These are phyloP conservation scores for Eleusine indica DNA, from an alignment of 176 grass and related monocot species.

Conservation along the genomic window DNA sequence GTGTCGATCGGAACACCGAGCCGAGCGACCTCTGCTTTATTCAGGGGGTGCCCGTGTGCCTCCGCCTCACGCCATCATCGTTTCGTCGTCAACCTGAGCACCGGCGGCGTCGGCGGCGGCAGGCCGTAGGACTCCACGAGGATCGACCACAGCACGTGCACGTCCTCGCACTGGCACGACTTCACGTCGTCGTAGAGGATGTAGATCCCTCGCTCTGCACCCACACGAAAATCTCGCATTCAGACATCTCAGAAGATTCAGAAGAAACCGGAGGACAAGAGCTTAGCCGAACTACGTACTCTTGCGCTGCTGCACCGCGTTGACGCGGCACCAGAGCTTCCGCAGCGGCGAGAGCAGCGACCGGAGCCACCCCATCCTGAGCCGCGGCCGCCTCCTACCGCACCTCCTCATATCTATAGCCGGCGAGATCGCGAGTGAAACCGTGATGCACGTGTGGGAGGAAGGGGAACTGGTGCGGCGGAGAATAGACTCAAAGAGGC, in stretches of 20 bases:
- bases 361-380: conserved; percentile 58
- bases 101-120: conserved; percentile 41
- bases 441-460: not conserved
- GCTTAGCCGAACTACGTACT: not conserved
- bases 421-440: not conserved
- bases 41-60: not conserved
- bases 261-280: not conserved
- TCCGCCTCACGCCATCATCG: conserved; percentile 1
- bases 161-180: conserved; percentile 76
- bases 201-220: conserved; percentile 56
- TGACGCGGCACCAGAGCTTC: conserved; percentile 56
- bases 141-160: conserved; percentile 72
- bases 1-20: not conserved
- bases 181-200: conserved; percentile 68
- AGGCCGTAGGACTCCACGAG: conserved; percentile 56
- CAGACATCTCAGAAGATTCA: not conserved
- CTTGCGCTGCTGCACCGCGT: conserved; percentile 31
- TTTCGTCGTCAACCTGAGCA: conserved; percentile 1
- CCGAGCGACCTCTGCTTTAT: conserved; percentile 31
- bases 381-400: not conserved
- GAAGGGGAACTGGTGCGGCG: not conserved
- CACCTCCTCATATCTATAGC: conserved; percentile 30
- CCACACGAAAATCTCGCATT: not conserved
- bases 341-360: conserved; percentile 48
- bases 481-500: not conserved